Evolutionary conservation across 1,284 basidiomycete species (phyloP).

Genomic region (Peniophora sp.): DNA sequence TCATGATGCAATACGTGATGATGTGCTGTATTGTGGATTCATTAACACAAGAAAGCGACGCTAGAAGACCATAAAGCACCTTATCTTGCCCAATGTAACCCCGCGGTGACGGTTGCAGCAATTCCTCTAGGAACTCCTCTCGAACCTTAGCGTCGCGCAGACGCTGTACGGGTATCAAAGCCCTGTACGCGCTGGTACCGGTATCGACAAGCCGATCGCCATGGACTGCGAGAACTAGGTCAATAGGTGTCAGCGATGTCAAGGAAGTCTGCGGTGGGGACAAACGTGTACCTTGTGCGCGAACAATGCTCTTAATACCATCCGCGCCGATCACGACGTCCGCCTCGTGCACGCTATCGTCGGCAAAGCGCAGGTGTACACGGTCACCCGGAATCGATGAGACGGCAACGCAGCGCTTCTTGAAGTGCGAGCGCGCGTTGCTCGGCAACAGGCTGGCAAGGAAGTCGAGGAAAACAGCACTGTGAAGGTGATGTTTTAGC

Average conservation of each 20-base stretch:
- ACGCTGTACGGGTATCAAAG: conserved; percentile 27
- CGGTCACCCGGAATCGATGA: conserved; percentile 16
- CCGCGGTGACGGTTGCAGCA: conserved; percentile 18
- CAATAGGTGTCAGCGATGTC: too few relatives aligned
- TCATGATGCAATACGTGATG: conserved; percentile 47
- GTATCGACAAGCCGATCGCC: conserved; percentile 26
- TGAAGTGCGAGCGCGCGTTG: conserved; percentile 26
- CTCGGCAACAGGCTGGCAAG: too few relatives aligned
- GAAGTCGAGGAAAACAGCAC: too few relatives aligned
- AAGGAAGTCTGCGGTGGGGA: too few relatives aligned
- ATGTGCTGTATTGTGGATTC: conserved; percentile 35
- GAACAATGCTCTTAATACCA: conserved; percentile 36
- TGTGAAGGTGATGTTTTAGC: too few relatives aligned
- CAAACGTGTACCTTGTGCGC: conserved; percentile 21
- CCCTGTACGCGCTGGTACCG: conserved; percentile 35
- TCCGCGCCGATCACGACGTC: conserved; percentile 44
- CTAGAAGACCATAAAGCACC: conserved; percentile 14
- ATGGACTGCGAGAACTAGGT: too few relatives aligned
- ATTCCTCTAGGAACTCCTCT: conserved; percentile 16
- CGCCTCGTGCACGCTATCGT: conserved; percentile 32
- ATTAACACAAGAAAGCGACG: too few relatives aligned
- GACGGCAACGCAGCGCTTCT: conserved; percentile 35
- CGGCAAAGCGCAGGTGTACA: conserved; percentile 31
- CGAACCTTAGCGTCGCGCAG: conserved; percentile 25
- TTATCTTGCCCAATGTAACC: conserved; percentile 35